phyloP scores from a whole-genome alignment of 208 protist genomes.

The Sergeia podlipaevii region DNA sequence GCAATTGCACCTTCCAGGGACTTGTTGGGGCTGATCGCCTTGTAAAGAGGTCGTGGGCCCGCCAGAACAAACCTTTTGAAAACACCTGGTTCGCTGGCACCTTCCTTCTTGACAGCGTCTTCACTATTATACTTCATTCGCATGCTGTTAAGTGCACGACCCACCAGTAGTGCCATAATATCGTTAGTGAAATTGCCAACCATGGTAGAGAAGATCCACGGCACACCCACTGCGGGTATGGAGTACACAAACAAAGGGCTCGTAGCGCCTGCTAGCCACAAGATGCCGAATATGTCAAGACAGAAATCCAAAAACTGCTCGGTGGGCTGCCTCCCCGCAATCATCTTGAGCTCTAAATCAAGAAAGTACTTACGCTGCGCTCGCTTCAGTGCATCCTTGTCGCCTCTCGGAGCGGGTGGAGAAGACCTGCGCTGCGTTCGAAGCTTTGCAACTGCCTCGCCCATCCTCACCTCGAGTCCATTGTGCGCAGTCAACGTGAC shows the following conservation, averaged over 20 bases:
- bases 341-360: constrained; percentile 47
- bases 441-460: constrained; percentile 11
- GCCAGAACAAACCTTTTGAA: constrained; percentile 15
- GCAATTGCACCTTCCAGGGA: constrained; percentile 78
- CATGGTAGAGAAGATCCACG: constrained; percentile 48
- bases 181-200: constrained; percentile 80
- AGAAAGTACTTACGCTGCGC: constrained; percentile 47
- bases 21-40: constrained; percentile 86
- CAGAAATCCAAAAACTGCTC: constrained; percentile 78
- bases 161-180: constrained; percentile 70
- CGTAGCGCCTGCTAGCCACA: constrained; percentile 66
- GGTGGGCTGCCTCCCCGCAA: constrained; percentile 49
- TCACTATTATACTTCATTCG: background rate
- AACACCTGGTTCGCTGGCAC: background rate
- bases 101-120: background rate
- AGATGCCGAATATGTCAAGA: constrained; percentile 80
- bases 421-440: background rate
- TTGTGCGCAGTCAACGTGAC: constrained; percentile 59
- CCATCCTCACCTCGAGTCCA: constrained; percentile 29
- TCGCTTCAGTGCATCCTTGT: background rate
- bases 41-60: constrained; percentile 52
- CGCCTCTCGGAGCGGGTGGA: background rate
- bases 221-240: constrained; percentile 37
- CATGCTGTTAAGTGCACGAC: constrained; percentile 19
- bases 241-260: constrained; percentile 55